Evolutionary conservation across 805 yeast species (phyloP).

Genomic region (Metschnikowia chrysomelidarum): DNA sequence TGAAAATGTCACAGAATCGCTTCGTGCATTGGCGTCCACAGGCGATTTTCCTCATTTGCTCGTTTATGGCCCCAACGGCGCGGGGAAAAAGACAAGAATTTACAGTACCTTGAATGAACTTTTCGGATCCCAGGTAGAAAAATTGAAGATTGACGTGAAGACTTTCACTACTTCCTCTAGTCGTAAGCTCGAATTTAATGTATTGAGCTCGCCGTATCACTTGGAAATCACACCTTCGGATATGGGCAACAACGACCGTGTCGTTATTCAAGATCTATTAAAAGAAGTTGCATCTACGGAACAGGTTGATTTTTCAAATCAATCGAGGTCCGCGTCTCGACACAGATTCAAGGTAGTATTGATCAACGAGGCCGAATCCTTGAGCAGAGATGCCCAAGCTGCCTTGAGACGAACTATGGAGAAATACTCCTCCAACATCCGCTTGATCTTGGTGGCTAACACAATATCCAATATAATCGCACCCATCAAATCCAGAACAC

Average conservation of each 20-base stretch:
- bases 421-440: constrained; percentile 82
- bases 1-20: constrained; percentile 56
- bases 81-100: constrained; percentile 94
- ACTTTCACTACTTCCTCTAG: constrained; percentile 72
- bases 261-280: constrained; percentile 89
- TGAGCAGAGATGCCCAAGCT: constrained; percentile 92
- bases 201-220: constrained; percentile 88
- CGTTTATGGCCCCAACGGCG: constrained; percentile 94
- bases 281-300: constrained; percentile 95
- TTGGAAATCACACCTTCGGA: constrained; percentile 95
- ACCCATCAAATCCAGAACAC: constrained; percentile 91
- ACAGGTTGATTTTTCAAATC: constrained; percentile 76
- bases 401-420: constrained; percentile 96
- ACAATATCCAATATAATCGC: constrained; percentile 89
- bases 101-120: constrained; percentile 74
- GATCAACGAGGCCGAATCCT: constrained; percentile 87
- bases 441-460: constrained; percentile 82
- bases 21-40: constrained; percentile 57
- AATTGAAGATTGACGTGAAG: constrained; percentile 81
- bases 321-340: constrained; percentile 34
- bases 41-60: constrained; percentile 93
- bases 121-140: constrained; percentile 80
- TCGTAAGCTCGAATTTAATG: constrained; percentile 84
- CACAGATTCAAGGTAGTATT: constrained; percentile 76
- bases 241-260: constrained; percentile 92